Evolutionary conservation across 106 monocot species (phyloP).

Genomic region (Apostasia ramifera): DNA sequence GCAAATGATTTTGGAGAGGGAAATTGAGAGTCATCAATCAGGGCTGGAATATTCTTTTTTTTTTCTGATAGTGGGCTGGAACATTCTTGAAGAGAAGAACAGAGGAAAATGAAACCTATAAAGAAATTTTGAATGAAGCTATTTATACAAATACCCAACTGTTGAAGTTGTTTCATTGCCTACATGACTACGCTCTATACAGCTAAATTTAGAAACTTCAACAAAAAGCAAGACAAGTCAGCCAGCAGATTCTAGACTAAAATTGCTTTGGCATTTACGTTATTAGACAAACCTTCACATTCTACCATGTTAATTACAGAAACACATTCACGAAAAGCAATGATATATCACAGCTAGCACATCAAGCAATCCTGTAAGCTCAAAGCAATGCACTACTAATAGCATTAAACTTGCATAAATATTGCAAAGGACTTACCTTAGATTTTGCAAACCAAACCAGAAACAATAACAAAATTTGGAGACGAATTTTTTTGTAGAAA

Average conservation of each 20-base stretch:
- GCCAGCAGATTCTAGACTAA: background rate
- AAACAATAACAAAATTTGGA: constrained; percentile 71
- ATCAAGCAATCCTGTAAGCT: background rate
- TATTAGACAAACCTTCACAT: background rate
- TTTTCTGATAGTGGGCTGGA: background rate
- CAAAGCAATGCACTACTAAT: background rate
- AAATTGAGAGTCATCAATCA: background rate
- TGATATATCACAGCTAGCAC: background rate
- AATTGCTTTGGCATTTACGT: background rate
- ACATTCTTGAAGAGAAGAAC: background rate
- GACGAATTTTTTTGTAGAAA: constrained; percentile 45
- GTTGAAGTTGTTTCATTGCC: no score
- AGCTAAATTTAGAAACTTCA: background rate
- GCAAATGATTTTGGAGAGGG: background rate
- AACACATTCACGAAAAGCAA: background rate
- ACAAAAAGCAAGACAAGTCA: background rate
- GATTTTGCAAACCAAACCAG: constrained; percentile 90
- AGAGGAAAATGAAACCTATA: background rate
- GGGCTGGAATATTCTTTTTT: background rate
- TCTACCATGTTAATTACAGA: background rate
- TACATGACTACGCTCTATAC: background rate
- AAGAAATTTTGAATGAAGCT: background rate
- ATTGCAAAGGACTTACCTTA: constrained; percentile 41
- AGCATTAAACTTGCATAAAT: background rate
- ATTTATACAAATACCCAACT: no score